A percentile compares a stretch with the other conserved stretches of the same genome.
Evolutionary conservation across 495 filamentous ascomycete species (phyloP).

Genomic region (Lepraria neglecta): DNA sequence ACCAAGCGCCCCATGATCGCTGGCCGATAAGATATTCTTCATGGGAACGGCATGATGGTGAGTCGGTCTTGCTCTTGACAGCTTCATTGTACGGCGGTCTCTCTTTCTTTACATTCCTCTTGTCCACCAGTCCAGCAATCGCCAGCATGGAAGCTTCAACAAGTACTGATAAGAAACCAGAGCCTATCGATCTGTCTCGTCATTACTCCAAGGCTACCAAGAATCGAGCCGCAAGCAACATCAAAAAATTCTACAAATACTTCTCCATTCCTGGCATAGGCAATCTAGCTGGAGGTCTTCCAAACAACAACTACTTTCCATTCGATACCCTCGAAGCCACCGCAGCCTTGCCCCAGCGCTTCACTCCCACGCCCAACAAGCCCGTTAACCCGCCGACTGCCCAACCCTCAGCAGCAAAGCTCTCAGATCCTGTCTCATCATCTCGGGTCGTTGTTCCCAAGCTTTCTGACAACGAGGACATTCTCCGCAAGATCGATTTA

Average conservation of each 20-base stretch:
- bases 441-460: slow-evolving; percentile 66
- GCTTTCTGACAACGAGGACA: slow-evolving; percentile 46
- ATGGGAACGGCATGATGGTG: neutral
- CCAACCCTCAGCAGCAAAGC: slow-evolving; percentile 26
- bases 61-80: neutral
- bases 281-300: slow-evolving; percentile 85
- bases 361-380: slow-evolving; percentile 57
- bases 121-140: neutral
- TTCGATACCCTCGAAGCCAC: slow-evolving; percentile 87
- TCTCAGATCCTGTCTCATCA: slow-evolving; percentile 28
- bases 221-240: slow-evolving; percentile 51
- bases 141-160: slow-evolving; percentile 9
- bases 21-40: neutral
- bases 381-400: slow-evolving; percentile 39
- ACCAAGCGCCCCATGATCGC: neutral
- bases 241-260: slow-evolving; percentile 82
- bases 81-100: neutral
- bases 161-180: slow-evolving; percentile 29
- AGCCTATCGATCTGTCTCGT: slow-evolving; percentile 69
- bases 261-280: slow-evolving; percentile 72
- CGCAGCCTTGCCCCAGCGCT: slow-evolving; percentile 64
- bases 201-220: slow-evolving; percentile 65
- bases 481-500: slow-evolving; percentile 66
- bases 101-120: neutral
- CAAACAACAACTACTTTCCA: slow-evolving; percentile 75